Base-by-base conservation (phyloP, 371 early-diverging fungal species). In the Saksenaea oblongispora region DNA sequence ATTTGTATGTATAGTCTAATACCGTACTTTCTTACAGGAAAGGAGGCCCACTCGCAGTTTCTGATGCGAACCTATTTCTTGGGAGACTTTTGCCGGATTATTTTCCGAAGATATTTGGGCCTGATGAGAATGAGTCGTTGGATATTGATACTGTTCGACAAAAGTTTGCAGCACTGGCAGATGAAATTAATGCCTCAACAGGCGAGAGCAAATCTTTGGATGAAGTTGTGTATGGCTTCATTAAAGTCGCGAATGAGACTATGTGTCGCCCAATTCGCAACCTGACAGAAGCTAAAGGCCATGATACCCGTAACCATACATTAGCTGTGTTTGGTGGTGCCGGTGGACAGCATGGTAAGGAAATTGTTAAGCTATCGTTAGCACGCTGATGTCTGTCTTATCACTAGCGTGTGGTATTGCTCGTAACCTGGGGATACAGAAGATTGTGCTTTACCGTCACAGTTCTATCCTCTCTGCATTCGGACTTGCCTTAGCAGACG, bases 291-390 rank as follows among this genome's bases (percentile, higher is more conserved):
- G 94, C 93, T 5, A 94, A 92, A 71, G 98, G 98, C 2, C 91
- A 93, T 64, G 93, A 95, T 59, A 87, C 96, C 0, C 81, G 88
- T 14, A 84, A 90, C 54, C 97, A 97, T 69, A 85, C 87, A 18
- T 72, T 98, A 31, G 92, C 96, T 1, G 94, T 93, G 26, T 98
- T 98, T 87, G 98, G 98, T 37, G 98, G 98, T 18, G 98, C 98
- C 41, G 95, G 98, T 47, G 93, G 92, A 15, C 94, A 94, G 61
- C 93, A 92, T 67, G 76, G 76, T 72, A 70, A 56, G 58, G 13
- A 31, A 56, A 15, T 24, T 14, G 41, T 28, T 27, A n/a, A 1
- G 2, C 1, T 59, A 11, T 47, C 22, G 10, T 44, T 18, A 14
- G 22, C 4, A 10, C 4, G 3, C 24, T 47, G 22, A 26, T 14